Evolutionary conservation across 371 early-diverging fungal species (phyloP).

Genomic region (Circinella umbellata): DNA sequence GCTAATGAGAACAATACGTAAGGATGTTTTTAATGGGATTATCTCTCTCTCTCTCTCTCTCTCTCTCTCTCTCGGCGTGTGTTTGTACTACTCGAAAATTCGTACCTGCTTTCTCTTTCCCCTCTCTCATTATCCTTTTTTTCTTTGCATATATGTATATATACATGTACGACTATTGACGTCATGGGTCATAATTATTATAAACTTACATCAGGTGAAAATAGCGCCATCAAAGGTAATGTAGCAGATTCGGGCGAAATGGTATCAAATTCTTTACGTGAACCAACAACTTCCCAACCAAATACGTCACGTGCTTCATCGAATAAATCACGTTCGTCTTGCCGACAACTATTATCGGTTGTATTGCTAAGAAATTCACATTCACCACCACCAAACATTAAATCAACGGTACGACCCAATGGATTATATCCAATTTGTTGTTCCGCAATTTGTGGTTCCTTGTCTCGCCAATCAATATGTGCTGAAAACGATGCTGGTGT

Average conservation of each 20-base stretch:
- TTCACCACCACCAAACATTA: slow-evolving; percentile 91
- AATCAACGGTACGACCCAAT: slow-evolving; percentile 81
- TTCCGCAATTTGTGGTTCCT: slow-evolving; percentile 85
- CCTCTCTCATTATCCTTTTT: too few species aligned
- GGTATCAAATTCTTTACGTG: slow-evolving; percentile 63
- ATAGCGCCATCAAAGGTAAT: slow-evolving; percentile 82
- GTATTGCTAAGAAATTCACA: slow-evolving; percentile 83
- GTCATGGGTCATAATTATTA: background rate
- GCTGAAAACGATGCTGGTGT: slow-evolving; percentile 82
- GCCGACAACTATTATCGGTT: slow-evolving; percentile 68
- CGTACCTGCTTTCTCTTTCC: too few species aligned
- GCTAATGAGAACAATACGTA: slow-evolving; percentile 33
- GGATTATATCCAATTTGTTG: slow-evolving; percentile 88
- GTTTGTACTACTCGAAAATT: too few species aligned
- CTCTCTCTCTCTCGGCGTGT: too few species aligned
- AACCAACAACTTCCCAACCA: slow-evolving; percentile 62
- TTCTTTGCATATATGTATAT: too few species aligned
- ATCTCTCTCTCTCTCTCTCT: too few species aligned
- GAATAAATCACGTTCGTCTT: slow-evolving; percentile 70
- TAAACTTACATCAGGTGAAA: slow-evolving; percentile 60
- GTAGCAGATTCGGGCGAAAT: slow-evolving; percentile 30
- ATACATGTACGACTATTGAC: too few species aligned
- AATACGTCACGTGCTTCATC: slow-evolving; percentile 47
- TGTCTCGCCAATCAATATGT: slow-evolving; percentile 78
- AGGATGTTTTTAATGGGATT: too few species aligned